These are phyloP conservation scores for Guillardia theta DNA, from an alignment of 78 protist genomes.

Conservation along the genomic window DNA sequence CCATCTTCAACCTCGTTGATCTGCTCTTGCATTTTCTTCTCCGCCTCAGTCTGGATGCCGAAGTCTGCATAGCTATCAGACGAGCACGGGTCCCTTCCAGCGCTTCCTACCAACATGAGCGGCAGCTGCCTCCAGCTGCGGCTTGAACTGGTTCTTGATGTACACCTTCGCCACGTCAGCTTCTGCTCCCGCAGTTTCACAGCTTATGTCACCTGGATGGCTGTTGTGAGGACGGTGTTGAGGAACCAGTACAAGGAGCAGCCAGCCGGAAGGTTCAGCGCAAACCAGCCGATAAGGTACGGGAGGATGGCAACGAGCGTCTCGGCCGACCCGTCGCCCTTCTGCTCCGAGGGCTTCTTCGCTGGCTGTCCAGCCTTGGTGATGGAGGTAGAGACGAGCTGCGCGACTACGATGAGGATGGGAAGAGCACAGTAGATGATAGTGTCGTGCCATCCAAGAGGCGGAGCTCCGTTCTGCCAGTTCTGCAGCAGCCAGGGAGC, in stretches of 20 bases:
- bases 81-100: background rate
- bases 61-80: background rate
- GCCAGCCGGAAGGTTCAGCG: background rate
- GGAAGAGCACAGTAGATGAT: background rate
- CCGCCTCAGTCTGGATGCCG: background rate
- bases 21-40: background rate
- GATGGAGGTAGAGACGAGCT: background rate
- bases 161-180: background rate
- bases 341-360: background rate
- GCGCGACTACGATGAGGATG: background rate
- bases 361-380: background rate
- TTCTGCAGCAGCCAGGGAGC: constrained; percentile 10
- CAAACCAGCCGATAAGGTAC: constrained; percentile 20
- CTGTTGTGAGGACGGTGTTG: background rate
- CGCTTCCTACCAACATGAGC: background rate
- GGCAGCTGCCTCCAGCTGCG: background rate
- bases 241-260: background rate
- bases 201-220: too few species aligned
- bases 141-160: background rate
- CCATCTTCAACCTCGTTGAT: background rate
- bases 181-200: too few species aligned
- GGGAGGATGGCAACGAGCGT: background rate
- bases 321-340: background rate
- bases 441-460: constrained; percentile 16
- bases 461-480: background rate